Evolutionary conservation across 257 asterid genomes (phyloP).

Genomic region (Ballota nigra): DNA sequence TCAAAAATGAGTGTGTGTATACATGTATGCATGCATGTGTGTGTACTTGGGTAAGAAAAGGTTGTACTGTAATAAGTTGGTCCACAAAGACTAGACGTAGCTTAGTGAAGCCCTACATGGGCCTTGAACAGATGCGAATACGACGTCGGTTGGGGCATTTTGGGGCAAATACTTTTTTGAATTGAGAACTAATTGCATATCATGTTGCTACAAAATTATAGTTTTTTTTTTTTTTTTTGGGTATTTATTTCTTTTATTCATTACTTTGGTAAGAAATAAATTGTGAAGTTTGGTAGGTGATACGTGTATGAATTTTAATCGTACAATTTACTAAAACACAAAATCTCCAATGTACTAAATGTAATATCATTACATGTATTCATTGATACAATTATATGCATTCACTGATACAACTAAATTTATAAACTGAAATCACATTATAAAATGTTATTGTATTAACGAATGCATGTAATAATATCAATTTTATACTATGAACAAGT

Average conservation of each 20-base stretch:
- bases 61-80: constrained; percentile 12
- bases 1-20: no score
- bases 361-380: no score
- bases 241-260: background rate
- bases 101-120: constrained; percentile 21
- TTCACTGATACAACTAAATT: no score
- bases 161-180: background rate
- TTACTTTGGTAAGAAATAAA: no score
- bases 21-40: no score
- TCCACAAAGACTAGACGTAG: constrained; percentile 14
- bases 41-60: constrained; percentile 17
- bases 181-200: background rate
- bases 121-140: background rate
- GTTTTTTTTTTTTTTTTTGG: background rate
- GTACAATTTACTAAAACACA: no score
- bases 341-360: no score
- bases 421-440: no score
- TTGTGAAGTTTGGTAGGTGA: background rate
- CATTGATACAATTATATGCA: no score
- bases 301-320: background rate
- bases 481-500: no score
- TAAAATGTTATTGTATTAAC: no score
- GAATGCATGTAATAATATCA: no score
- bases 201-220: background rate
- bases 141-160: constrained; percentile 3